A percentile compares a stretch with the other conserved stretches of the same genome.
phyloP scores from a whole-genome alignment of 176 grass and related monocot species.

The Olyra latifolia region DNA sequence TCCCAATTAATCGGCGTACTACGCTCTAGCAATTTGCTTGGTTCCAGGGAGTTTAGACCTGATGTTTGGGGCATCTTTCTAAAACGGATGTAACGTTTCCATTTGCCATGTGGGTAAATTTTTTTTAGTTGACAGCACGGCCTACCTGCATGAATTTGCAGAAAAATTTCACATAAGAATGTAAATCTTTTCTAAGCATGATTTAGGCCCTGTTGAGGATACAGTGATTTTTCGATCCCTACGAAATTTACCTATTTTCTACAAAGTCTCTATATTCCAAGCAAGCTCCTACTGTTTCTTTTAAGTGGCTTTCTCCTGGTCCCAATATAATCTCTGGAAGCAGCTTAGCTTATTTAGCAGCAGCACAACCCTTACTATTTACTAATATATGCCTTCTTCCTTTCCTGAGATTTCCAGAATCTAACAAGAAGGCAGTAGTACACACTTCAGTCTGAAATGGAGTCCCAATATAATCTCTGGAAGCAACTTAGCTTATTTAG shows the following conservation, averaged over 20 bases:
- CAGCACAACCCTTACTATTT: neutral
- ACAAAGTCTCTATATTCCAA: neutral
- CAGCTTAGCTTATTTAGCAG: too few relatives aligned
- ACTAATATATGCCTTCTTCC: neutral
- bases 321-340: neutral
- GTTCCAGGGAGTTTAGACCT: neutral
- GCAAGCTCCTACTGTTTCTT: neutral
- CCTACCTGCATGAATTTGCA: neutral
- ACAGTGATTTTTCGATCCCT: neutral
- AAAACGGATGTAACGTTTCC: constrained; percentile 2
- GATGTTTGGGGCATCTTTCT: constrained; percentile 1
- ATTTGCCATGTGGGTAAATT: neutral
- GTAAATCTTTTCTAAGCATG: neutral
- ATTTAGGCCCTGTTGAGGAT: neutral
- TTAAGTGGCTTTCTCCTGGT: neutral
- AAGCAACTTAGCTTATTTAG: neutral
- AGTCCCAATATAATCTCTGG: too few relatives aligned
- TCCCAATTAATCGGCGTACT: neutral
- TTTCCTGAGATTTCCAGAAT: constrained; percentile 24
- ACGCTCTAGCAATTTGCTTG: neutral
- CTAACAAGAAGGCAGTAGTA: neutral
- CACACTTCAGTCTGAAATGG: constrained; percentile 29
- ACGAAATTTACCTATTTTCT: neutral
- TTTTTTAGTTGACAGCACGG: neutral
- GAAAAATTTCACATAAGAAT: neutral